phyloP scores from a whole-genome alignment of 2,329 filamentous ascomycete species.

The Didymosphaeria variabile region DNA sequence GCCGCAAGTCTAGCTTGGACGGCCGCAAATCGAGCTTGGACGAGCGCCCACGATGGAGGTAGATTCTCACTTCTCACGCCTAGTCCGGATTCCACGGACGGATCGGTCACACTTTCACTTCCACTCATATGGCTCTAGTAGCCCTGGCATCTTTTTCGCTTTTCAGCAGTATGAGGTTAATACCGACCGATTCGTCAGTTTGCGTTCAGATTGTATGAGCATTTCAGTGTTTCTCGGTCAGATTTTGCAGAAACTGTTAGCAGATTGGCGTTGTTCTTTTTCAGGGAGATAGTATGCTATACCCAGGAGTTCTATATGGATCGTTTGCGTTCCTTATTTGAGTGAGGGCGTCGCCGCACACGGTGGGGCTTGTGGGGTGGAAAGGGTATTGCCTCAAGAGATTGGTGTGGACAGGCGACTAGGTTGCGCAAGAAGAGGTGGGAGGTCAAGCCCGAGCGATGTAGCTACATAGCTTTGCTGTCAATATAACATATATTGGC shows the following conservation, averaged over 20 bases:
- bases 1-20: conserved; percentile 29
- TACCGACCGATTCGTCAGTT: conserved; percentile 12
- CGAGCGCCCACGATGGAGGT: conserved; percentile 36
- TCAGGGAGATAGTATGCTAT: conserved; percentile 37
- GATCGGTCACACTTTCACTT: conserved; percentile 20
- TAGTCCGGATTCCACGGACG: conserved; percentile 7
- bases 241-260: not conserved
- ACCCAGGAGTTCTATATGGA: conserved; percentile 24
- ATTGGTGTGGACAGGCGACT: not conserved
- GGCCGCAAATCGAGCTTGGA: conserved; percentile 31
- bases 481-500: conserved; percentile 7
- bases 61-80: conserved; percentile 21
- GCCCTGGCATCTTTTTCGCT: conserved; percentile 4
- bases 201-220: not conserved
- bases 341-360: not conserved
- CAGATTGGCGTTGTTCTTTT: not conserved
- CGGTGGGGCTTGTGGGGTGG: not conserved
- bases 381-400: not conserved
- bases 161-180: conserved; percentile 10
- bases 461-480: conserved; percentile 4
- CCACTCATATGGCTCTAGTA: conserved; percentile 9
- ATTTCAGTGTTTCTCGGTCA: not conserved
- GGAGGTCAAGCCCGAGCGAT: not conserved
- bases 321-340: not conserved
- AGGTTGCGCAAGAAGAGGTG: not conserved